Conservation (phyloP, 2,329 filamentous ascomycete species). For the Niveomyces coronatus region DNA sequence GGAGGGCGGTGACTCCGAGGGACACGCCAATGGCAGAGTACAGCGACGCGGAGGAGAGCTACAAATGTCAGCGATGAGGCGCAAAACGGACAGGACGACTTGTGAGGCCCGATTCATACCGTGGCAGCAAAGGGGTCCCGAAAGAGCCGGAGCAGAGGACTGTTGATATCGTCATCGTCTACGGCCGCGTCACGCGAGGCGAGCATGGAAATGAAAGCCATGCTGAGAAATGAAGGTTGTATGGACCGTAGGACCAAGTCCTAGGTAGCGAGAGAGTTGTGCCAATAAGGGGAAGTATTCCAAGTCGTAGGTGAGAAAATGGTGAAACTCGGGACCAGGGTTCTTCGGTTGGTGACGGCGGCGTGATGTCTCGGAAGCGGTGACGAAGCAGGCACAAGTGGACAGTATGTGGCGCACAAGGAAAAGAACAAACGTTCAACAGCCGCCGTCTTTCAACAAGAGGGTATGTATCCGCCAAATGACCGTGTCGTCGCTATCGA, state of each 20-base stretch:
- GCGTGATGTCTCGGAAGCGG: too few species aligned
- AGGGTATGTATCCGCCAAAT: too few species aligned
- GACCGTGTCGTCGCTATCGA: too few species aligned
- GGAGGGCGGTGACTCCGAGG: slow-evolving; percentile 59
- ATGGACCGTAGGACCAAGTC: background rate
- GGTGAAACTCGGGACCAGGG: background rate
- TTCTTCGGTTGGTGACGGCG: too few species aligned
- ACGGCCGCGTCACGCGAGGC: slow-evolving; percentile 8
- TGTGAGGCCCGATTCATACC: slow-evolving; percentile 24
- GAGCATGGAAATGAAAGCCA: background rate
- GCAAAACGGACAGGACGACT: background rate
- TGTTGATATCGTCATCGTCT: slow-evolving; percentile 16
- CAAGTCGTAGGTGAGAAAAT: background rate
- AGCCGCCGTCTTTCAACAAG: too few species aligned
- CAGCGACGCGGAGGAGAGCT: slow-evolving; percentile 28
- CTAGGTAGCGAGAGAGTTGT: slow-evolving; percentile 29
- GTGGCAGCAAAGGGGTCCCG: slow-evolving; percentile 39
- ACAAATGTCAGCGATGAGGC: background rate
- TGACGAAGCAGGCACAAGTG: too few species aligned
- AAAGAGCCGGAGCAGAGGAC: slow-evolving; percentile 38
- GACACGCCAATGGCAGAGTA: slow-evolving; percentile 74
- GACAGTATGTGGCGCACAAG: too few species aligned
- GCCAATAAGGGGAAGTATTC: slow-evolving; percentile 17
- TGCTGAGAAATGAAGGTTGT: background rate
- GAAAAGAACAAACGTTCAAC: too few species aligned